Base-by-base conservation (phyloP, 164 flowering plant species). In the Litsea cubeba region DNA sequence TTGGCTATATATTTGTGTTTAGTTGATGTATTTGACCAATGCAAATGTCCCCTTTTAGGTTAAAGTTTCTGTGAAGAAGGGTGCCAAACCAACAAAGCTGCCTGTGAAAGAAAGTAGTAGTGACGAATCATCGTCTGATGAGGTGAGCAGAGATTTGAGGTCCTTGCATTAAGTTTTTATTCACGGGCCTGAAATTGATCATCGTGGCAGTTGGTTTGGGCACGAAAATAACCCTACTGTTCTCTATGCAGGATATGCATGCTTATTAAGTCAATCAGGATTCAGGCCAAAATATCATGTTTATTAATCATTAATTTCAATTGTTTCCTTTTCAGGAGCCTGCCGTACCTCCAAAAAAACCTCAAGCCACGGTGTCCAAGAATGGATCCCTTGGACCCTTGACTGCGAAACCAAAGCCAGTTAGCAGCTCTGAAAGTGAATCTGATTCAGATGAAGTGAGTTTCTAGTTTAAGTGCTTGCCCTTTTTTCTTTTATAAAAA, bases 71-170 rank as follows among this genome's bases (percentile, higher is more conserved):
- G 25, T 68, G 5, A 79, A 75, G 72, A 76, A 76, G 77, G 70
- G 1, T 3, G 49, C 5, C 3, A 30, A 60, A n/a, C 30, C 26
- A 14, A 63, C 40, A 2, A 81, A 76, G 74, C 50, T 67, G 30
- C 77, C 77, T 68, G 73, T 46, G 18, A 35, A 46, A 58, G 75
- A 75, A 50, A 73, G 79, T 20, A 74, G 75, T 30, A 75, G 73
- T 24, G 78, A 77, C 0, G 81, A 76, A 0, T 75, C 82, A 7
- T 83, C 83, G 6, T 83, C 86, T 23, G 86, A 81, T 69, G 86
- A 81, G 71, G 86, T 81, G 24, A 58, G 77, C 26, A 22, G 26
- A 1, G 24, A 22, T 50, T 25, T n/a, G 23, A 32, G 24, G 12
- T 58, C 22, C 18, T 23, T 63, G 30, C 28, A 22, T 63, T 10